Percentiles rank a stretch among this genome's conserved stretches.
Evolutionary conservation across 257 asterid species (phyloP).

Genomic region (Buddleja alternifolia): DNA sequence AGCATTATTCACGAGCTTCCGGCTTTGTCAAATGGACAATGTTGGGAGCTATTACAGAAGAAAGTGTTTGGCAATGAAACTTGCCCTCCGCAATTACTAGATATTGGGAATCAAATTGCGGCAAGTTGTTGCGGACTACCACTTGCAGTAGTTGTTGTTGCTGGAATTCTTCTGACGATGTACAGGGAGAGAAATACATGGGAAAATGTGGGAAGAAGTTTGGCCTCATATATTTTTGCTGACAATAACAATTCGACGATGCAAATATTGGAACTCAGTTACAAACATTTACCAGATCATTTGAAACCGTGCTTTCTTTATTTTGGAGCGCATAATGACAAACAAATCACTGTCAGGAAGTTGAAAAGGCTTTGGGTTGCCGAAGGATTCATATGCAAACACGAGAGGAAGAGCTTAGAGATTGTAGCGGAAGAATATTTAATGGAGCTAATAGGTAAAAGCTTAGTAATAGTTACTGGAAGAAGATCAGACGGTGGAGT

Average conservation of each 20-base stretch:
- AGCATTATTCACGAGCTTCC: conserved; percentile 22
- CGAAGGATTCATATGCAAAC: conserved; percentile 34
- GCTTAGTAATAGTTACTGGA: conserved; percentile 32
- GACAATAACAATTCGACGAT: conserved; percentile 5
- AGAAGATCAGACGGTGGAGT: conserved; percentile 35
- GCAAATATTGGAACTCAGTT: conserved; percentile 37
- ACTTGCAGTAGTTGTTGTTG: conserved; percentile 43
- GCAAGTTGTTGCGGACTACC: conserved; percentile 41
- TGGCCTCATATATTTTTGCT: not conserved
- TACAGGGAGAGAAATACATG: conserved; percentile 25
- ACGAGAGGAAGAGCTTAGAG: conserved; percentile 20
- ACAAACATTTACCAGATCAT: conserved; percentile 38
- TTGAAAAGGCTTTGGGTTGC: conserved; percentile 38
- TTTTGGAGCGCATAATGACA: conserved; percentile 30
- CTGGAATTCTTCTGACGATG: conserved; percentile 36
- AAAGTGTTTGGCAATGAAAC: conserved; percentile 29
- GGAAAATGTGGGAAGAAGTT: conserved; percentile 27
- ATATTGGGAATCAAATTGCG: conserved; percentile 30
- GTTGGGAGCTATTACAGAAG: conserved; percentile 39
- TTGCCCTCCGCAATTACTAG: conserved; percentile 32
- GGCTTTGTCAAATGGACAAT: conserved; percentile 11
- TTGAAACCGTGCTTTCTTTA: conserved; percentile 43
- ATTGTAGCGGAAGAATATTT: conserved; percentile 31
- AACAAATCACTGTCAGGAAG: conserved; percentile 14
- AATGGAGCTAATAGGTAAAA: conserved; percentile 21